These are phyloP conservation scores for Elongisporangium prolatum DNA, from an alignment of 352 stramenopile species.

Conservation along the genomic window DNA sequence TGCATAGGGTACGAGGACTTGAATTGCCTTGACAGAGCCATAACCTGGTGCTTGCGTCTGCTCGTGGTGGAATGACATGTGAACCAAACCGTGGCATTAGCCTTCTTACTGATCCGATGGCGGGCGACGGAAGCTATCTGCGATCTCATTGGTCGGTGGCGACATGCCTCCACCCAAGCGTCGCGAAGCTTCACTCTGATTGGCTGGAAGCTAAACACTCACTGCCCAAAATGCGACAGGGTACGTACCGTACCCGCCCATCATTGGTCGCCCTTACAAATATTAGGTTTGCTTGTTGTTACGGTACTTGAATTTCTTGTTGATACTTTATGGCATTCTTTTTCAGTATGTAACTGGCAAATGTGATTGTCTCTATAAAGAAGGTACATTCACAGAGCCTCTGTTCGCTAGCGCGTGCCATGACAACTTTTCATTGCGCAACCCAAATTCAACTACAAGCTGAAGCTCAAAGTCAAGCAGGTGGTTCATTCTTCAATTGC, in stretches of 20 bases:
- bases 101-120: background rate
- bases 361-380: background rate
- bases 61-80: background rate
- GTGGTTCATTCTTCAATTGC: background rate
- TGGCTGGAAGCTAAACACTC: constrained; percentile 3
- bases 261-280: background rate
- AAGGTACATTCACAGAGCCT: background rate
- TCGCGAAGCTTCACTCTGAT: background rate
- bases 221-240: background rate
- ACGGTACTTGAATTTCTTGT: background rate
- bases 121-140: background rate
- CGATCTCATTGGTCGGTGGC: constrained; percentile 1
- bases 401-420: background rate
- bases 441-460: background rate
- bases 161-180: constrained; percentile 2
- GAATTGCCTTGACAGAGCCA: no score
- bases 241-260: background rate
- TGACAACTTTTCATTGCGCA: background rate
- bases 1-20: no score
- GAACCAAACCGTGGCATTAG: background rate
- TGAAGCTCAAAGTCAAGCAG: background rate
- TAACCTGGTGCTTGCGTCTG: no score
- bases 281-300: background rate
- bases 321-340: constrained; percentile 1
- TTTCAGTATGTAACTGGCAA: background rate